These are phyloP conservation scores for Cephaloascus fragrans DNA, from an alignment of 805 yeast species.

Conservation along the genomic window DNA sequence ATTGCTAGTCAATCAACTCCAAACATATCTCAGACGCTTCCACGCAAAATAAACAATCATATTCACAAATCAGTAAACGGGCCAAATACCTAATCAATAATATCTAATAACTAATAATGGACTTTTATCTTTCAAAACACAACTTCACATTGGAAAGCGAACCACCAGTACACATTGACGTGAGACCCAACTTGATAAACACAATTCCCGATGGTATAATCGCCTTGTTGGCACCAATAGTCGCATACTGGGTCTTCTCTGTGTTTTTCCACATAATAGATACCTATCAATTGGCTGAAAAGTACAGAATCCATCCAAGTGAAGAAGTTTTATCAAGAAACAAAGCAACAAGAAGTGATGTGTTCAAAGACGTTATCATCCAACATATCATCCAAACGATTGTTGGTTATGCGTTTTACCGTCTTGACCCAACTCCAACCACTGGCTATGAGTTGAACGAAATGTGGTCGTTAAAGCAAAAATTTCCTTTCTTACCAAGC, in stretches of 20 bases:
- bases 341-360: conserved; percentile 60
- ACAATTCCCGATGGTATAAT: conserved; percentile 65
- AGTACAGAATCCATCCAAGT: conserved; percentile 85
- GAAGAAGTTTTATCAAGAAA: conserved; percentile 75
- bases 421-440: conserved; percentile 45
- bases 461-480: conserved; percentile 36
- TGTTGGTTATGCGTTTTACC: conserved; percentile 48
- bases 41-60: no score
- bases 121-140: background rate
- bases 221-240: conserved; percentile 66
- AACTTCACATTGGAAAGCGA: conserved; percentile 2
- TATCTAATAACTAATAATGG: no score
- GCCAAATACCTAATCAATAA: no score
- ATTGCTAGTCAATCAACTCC: no score
- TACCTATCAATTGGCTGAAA: conserved; percentile 62
- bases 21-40: no score
- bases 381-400: conserved; percentile 81
- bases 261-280: conserved; percentile 69
- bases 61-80: no score
- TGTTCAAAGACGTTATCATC: conserved; percentile 67
- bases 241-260: conserved; percentile 79
- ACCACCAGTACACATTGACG: conserved; percentile 10
- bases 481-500: conserved; percentile 32
- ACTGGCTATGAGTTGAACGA: conserved; percentile 39
- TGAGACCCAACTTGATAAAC: conserved; percentile 35